Evolutionary conservation across 495 filamentous ascomycete species (phyloP), one percentile per base, ranked within the genome.

Genomic region (Corynascus novoguineensis): DNA sequence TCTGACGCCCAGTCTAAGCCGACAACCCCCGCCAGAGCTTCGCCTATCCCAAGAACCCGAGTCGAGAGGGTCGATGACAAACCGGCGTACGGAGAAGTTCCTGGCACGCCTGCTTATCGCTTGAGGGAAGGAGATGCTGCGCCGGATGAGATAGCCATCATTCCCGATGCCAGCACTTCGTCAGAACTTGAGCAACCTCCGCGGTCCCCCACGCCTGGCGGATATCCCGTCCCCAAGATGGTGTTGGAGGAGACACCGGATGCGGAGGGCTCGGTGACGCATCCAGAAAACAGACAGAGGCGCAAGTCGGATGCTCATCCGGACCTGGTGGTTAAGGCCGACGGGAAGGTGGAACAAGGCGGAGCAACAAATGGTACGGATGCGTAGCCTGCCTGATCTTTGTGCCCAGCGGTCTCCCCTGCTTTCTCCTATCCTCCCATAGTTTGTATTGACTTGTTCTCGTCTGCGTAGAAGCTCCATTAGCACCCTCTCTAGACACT

Each of bases 1-100:
- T 90, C 90, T 48, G 91, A 95, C 77, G 91, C 91, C 58, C 86
- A 83, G 55, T 88, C 92, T 70, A 87, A 83, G 58, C 75, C 71
- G 51, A 66, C 57, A 62, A 79, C 80, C 49, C 81, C 50, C 74
- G 78, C 59, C 77, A 78, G 55, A 72, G 76, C 64, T 49, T 79
- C 76, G 14, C 83, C 87, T 29, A 84, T 95, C 61, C 91, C 91
- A n/a, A 81, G 74, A 55, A 95, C 86, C 14, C 76, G 92, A 46
- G 88, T 96, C 25, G 89, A 95, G 71, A 89, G 86, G 73, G 80
- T 95, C 45, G 71, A 77, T 56, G 73, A 78, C 59, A 76, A 78
- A 59, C 79, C 79, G 15, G 87, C 87, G 60, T 80, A 95, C 71
- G 92, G 92, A 19, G 92, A 96, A 61, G 80, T 95, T 21, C 91